phyloP scores from a whole-genome alignment of 257 asterid species.

The Solanum virginianum region DNA sequence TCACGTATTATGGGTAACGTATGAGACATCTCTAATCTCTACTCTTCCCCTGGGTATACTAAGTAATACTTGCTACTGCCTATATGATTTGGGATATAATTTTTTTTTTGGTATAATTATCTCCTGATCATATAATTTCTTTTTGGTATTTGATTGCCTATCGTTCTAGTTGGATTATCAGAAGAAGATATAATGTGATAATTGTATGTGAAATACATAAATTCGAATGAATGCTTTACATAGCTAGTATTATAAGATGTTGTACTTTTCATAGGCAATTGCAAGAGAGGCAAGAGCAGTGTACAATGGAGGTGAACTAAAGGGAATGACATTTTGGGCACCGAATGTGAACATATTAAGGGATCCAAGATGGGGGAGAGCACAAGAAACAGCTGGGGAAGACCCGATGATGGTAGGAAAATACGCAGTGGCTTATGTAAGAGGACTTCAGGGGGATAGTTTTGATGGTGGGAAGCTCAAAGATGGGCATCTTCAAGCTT shows the following conservation, averaged over 20 bases:
- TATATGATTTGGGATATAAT: background rate
- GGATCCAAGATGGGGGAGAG: conserved; percentile 43
- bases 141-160: background rate
- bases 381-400: conserved; percentile 35
- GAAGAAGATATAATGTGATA: background rate
- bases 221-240: background rate
- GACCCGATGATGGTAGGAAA: conserved; percentile 22
- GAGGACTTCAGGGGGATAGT: conserved; percentile 73
- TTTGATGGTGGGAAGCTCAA: conserved; percentile 40
- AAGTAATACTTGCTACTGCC: background rate
- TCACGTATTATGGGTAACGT: background rate
- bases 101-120: background rate
- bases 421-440: conserved; percentile 41
- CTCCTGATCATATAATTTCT: background rate
- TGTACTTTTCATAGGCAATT: conserved; percentile 5
- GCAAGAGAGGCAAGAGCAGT: conserved; percentile 31
- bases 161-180: background rate
- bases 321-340: conserved; percentile 35
- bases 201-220: background rate
- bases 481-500: conserved; percentile 40
- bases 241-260: background rate
- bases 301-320: conserved; percentile 25
- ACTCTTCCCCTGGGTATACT: background rate
- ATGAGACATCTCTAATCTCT: background rate
- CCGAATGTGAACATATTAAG: conserved; percentile 31